Base-by-base conservation (phyloP, 768 basidiomycete species). In the Suillus cothurnatus region DNA sequence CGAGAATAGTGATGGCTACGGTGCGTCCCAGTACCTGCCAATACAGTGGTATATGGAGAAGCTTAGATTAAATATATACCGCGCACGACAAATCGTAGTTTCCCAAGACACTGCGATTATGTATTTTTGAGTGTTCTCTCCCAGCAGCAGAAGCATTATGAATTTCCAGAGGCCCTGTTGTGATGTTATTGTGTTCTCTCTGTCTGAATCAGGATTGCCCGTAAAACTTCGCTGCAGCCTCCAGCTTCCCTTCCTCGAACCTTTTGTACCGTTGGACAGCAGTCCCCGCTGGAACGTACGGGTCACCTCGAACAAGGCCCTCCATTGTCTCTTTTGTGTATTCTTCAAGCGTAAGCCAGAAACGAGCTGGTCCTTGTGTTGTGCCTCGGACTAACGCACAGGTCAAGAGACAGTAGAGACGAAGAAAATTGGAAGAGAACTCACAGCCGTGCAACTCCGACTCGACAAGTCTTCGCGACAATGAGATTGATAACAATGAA, bases 361-460 rank as follows among this genome's bases (percentile, higher is more conserved):
- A 72, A 64, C 84, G 85, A 26, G 83, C 82, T 15, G 86, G 68
- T 23, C 60, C 70, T 59, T 79, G 77, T 0, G 82, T 82, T 1
- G 79, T 85, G 56, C 85, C 86, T 72, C 86, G 81, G 50, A 82
- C 87, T 88, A 66, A 0, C 84, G 81, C 81, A 39, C 34, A 65
- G 86, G 84, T 85, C 84, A 88, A 56, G 81, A 71, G 61, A 52
- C 32, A 39, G 21, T 34, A 32, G 8, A 21, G 39, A 59, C 15
- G 21, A n/a, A 50, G n/a, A 11, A 61, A 61, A 1, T n/a, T 23
- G 6, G 6, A 19, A 61, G n/a, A n/a, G 49, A 2, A 69, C 81
- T 68, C 68, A 85, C 86, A 78, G 67, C 87, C 86, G 69, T 89
- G 86, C 34, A 88, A 75, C 68, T 88, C 87, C 4, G 86, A 87